These are phyloP conservation scores for Mollisia scopiformis DNA, from an alignment of 2,329 filamentous ascomycete species.

Conservation along the genomic window DNA sequence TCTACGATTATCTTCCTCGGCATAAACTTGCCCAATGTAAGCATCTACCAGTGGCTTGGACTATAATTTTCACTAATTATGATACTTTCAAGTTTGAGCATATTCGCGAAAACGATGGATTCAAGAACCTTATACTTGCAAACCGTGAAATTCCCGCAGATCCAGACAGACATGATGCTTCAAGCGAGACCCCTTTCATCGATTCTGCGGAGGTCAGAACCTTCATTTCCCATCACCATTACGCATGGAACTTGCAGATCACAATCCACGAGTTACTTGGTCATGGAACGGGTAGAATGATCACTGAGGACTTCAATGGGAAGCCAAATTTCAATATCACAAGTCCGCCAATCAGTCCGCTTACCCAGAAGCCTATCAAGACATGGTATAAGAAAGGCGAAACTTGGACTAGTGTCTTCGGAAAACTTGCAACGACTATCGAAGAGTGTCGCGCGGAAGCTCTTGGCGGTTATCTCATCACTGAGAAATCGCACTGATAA, in stretches of 20 bases:
- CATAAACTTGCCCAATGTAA: constrained; percentile 49
- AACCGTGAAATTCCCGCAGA: not conserved
- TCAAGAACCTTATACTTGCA: not conserved
- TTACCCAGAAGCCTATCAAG: constrained; percentile 55
- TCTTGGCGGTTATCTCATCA: constrained; percentile 35
- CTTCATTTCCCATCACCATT: too few relatives aligned
- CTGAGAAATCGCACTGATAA: not conserved
- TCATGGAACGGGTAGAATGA: constrained; percentile 65
- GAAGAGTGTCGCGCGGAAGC: constrained; percentile 56
- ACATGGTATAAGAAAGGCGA: constrained; percentile 65
- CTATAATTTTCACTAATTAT: too few relatives aligned
- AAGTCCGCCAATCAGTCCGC: constrained; percentile 58
- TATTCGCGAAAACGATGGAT: not conserved
- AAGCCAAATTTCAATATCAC: constrained; percentile 64
- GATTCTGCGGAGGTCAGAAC: too few relatives aligned
- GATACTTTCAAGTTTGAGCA: not conserved
- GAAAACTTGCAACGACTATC: constrained; percentile 57
- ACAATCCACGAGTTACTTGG: constrained; percentile 63
- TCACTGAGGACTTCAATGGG: constrained; percentile 54
- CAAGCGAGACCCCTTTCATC: too few relatives aligned
- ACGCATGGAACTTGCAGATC: too few relatives aligned
- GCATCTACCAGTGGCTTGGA: constrained; percentile 8
- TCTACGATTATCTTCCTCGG: constrained; percentile 46
- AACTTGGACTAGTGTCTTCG: constrained; percentile 66
- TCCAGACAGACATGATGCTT: too few relatives aligned